Conservation (phyloP, 2,329 filamentous ascomycete species). For the Nemania sp. region DNA sequence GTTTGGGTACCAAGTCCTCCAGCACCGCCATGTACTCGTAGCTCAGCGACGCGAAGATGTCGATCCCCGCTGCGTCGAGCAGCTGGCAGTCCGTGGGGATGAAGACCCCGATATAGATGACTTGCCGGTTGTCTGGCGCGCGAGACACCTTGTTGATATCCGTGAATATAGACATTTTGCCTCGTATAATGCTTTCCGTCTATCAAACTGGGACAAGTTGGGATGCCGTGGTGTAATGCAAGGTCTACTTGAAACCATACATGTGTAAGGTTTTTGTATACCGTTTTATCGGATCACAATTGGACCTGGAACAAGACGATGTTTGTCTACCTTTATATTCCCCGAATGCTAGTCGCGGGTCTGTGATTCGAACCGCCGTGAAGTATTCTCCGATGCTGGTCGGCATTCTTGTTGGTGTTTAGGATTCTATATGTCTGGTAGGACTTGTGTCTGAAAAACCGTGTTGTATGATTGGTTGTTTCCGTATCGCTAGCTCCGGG, state of each 20-base stretch:
- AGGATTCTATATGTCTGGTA: too few species aligned
- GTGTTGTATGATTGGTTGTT: conserved; percentile 38
- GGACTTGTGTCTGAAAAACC: not conserved
- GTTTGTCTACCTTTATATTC: not conserved
- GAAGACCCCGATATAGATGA: conserved; percentile 54
- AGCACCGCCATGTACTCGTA: conserved; percentile 47
- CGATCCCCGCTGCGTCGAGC: conserved; percentile 55
- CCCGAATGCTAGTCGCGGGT: too few species aligned
- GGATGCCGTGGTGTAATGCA: not conserved
- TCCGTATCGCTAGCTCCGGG: not conserved
- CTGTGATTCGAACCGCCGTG: not conserved
- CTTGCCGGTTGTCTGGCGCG: conserved; percentile 22
- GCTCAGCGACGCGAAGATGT: conserved; percentile 52
- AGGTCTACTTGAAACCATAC: not conserved
- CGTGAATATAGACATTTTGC: conserved; percentile 21
- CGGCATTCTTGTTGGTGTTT: conserved; percentile 5
- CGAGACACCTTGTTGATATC: conserved; percentile 17
- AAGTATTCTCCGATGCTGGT: conserved; percentile 16
- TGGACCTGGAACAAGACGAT: not conserved
- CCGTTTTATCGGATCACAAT: not conserved
- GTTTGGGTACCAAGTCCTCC: conserved; percentile 40
- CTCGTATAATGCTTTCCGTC: not conserved
- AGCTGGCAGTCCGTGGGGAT: conserved; percentile 51
- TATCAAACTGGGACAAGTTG: not conserved
- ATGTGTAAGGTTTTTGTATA: not conserved